Evolutionary conservation across 1,284 basidiomycete genomes (phyloP), one percentile per base, ranked within the genome.

Genomic region (Melanopsichium pennsylvanicum): DNA sequence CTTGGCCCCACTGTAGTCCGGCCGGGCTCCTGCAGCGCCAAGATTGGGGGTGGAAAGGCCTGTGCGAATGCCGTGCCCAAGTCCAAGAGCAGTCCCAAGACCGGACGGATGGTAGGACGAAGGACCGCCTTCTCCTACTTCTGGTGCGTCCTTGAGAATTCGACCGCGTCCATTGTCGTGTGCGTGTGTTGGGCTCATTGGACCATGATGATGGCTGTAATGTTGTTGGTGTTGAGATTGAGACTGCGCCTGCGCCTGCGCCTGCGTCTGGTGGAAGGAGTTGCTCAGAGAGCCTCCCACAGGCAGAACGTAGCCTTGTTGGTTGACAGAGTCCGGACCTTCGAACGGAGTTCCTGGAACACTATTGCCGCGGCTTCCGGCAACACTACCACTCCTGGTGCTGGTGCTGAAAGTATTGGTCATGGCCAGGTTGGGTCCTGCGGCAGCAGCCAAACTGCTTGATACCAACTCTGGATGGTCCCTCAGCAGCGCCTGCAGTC

Each of bases 1-100:
- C 86, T 98, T 98, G 40, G 92, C 92, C 77, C 97, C 93, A 4
- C 92, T 95, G 75, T 97, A 97, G 80, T 98, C 96, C 4, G 96
- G 95, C 82, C 95, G 96, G 48, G 91, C 90, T 35, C 95, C 93
- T 91, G 63, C 57, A 21, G 70, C 71, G 31, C 76, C 76, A 12
- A 75, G 57, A 48, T 75, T 75, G 19, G 61, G 71, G 15, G 71
- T 66, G 5, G 48, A 51, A 5, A 67, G 25, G 18, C 64, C 64
- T 1, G 68, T 66, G 29, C 60, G 56, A 11, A 67, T 55, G 27
- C 58, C 59, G n/a, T 60, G 67, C 9, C 60, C 63, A 6, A 60
- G 59, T 27, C 68, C 59, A 6, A 69, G 56, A n/a, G 66, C 66
- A 7, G 66, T 44, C 12, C 66, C 60, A 33, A 66, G 61, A 2